Evolutionary conservation across 2,329 filamentous ascomycete genomes (phyloP), one percentile per base, ranked within the genome.

Genomic region (Colletotrichum melonis): DNA sequence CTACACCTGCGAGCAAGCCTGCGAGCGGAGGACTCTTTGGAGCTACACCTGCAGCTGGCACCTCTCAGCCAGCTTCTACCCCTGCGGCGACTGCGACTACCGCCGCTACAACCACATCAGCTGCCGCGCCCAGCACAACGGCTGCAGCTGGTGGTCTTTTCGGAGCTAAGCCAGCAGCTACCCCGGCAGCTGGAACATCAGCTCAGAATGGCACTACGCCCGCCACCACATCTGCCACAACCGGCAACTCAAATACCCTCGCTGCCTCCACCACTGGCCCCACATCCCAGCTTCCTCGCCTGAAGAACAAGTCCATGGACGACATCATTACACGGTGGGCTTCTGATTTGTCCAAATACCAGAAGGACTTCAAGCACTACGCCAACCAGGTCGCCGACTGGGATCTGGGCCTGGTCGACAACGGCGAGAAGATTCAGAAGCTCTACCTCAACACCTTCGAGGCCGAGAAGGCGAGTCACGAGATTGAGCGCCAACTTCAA

Each of bases 221-320:
- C 9, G 55, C 67, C 19, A 30, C 67, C 24, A 62, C 60, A 52
- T 54, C 71, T 8, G 62, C 71, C 16, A 64, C 74, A 5, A 75
- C 79, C 4, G 52, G 79, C 24, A 78, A 80, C 12, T 76, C 83
- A 28, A 86, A 81, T 58, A 76, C 80, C 32, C 84, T 96, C 62
- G 91, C 91, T 22, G 91, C 92, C 32, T 97, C 95, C 1, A 97
- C 94, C 4, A 88, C 91, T 42, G 95, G 95, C 0, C 95, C 95
- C 1, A 87, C 92, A 3, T 96, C 97, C 19, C 92, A 95, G 70
- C 91, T 97, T 78, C 97, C 96, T 4, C 93, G 97, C 32, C 88
- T 99, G 49, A 98, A 98, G 87, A 98, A 98, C 84, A 98, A 98
- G 86, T 98, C 96, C 0, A 98, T 99, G 94, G 97, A 99, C 80